Evolutionary conservation across 1,284 basidiomycete genomes (phyloP).

Genomic region (Malassezia yamatoensis): DNA sequence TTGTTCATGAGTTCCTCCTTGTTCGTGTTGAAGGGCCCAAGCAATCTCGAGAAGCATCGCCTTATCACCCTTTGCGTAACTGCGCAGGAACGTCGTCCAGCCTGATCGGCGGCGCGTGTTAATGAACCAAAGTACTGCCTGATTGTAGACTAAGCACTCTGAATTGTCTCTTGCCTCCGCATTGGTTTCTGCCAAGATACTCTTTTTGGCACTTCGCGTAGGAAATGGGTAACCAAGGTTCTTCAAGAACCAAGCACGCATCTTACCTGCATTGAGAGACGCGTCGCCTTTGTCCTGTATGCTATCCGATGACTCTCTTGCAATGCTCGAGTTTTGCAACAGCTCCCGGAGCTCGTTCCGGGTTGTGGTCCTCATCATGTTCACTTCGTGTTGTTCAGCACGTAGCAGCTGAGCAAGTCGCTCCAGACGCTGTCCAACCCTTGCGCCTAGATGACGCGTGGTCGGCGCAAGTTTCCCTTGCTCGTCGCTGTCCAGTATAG

Average conservation of each 20-base stretch:
- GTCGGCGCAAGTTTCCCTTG: background rate
- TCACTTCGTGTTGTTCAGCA: slow-evolving; percentile 5
- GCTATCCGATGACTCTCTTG: background rate
- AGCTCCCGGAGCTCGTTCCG: background rate
- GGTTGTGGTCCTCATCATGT: background rate
- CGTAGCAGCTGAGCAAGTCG: slow-evolving; percentile 2
- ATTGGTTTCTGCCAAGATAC: slow-evolving; percentile 26
- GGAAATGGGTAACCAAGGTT: slow-evolving; percentile 35
- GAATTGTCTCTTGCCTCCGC: background rate
- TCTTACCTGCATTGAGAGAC: slow-evolving; percentile 20
- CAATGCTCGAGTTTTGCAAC: background rate
- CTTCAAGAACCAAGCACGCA: slow-evolving; percentile 36
- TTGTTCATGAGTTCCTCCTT: slow-evolving; percentile 11
- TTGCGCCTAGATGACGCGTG: slow-evolving; percentile 8
- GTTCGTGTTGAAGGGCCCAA: slow-evolving; percentile 6
- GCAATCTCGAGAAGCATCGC: slow-evolving; percentile 19
- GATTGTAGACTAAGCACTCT: slow-evolving; percentile 13
- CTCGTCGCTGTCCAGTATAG: background rate
- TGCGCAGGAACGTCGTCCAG: slow-evolving; percentile 33
- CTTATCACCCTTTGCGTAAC: slow-evolving; percentile 27
- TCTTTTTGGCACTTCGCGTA: slow-evolving; percentile 21
- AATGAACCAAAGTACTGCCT: slow-evolving; percentile 43
- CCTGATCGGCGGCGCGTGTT: slow-evolving; percentile 42
- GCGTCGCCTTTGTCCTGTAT: slow-evolving; percentile 4
- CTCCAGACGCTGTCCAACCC: slow-evolving; percentile 6